Percentiles rank a stretch among this genome's conserved stretches.
Conservation (phyloP, 75 land plant genomes). For the Pseudotsuga menziesii region DNA sequence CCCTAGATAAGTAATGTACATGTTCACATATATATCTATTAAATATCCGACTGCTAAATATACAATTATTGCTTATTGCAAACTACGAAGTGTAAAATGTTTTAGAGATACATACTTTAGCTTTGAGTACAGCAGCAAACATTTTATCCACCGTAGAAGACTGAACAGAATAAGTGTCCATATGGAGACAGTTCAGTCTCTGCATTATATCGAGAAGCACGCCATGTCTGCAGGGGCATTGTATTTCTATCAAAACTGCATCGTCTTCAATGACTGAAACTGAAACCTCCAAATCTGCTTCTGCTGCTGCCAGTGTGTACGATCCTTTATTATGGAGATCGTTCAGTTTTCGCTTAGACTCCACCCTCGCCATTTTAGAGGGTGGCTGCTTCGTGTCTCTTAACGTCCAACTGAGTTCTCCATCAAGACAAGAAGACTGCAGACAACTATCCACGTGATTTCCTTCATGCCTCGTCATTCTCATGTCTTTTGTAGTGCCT, state of each 20-base stretch:
- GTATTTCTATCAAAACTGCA: conserved; percentile 42
- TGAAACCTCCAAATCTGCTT: conserved; percentile 38
- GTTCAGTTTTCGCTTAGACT: neutral
- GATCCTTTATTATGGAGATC: conserved; percentile 11
- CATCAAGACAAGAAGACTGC: neutral
- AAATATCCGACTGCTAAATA: too few relatives aligned
- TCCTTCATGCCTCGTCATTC: neutral
- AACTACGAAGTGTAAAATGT: neutral
- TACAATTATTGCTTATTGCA: too few relatives aligned
- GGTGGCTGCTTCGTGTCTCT: conserved; percentile 3
- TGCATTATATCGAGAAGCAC: conserved; percentile 58
- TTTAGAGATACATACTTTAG: conserved; percentile 46
- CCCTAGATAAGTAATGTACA: too few relatives aligned
- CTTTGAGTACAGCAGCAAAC: conserved; percentile 39
- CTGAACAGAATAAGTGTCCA: conserved; percentile 51
- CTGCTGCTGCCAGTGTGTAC: conserved; percentile 8
- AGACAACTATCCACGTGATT: neutral
- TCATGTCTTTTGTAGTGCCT: neutral
- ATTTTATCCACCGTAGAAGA: conserved; percentile 42
- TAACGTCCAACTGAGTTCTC: neutral
- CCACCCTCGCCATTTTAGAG: neutral
- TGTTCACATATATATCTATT: too few relatives aligned
- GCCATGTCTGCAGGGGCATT: conserved; percentile 54
- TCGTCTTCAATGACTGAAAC: conserved; percentile 23
- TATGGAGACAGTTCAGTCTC: conserved; percentile 35